Percentiles rank a stretch among this genome's conserved stretches.
phyloP scores from a whole-genome alignment of 2,329 filamentous ascomycete genomes.

The Cryphonectria radicalis region DNA sequence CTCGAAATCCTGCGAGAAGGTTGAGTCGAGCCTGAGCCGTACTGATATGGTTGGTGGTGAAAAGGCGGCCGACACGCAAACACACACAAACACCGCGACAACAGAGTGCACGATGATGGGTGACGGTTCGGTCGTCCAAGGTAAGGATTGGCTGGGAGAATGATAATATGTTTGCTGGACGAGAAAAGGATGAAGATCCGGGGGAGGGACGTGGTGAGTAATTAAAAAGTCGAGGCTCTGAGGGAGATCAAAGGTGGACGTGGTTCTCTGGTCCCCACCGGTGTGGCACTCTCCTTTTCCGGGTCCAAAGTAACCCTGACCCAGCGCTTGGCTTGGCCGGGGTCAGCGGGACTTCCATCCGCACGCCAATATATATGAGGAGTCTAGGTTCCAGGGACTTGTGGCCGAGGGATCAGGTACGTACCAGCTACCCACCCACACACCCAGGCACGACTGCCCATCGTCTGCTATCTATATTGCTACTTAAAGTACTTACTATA shows the following conservation, averaged over 20 bases:
- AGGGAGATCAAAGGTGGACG: conserved; percentile 13
- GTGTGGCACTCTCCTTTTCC: conserved; percentile 15
- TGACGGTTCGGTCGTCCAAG: conserved; percentile 4
- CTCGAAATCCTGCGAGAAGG: conserved; percentile 15
- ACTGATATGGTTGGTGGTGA: neutral
- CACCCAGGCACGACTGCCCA: neutral
- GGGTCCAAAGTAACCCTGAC: neutral
- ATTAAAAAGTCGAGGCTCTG: neutral
- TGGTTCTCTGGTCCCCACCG: neutral
- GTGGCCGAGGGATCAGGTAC: neutral
- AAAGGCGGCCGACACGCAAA: neutral
- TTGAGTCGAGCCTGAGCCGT: conserved; percentile 2
- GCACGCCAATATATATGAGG: conserved; percentile 10
- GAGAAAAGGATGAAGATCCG: neutral
- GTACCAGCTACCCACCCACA: neutral
- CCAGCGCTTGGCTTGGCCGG: neutral
- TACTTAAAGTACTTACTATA: neutral
- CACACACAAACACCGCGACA: neutral
- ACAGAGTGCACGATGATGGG: neutral
- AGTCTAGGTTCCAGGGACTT: conserved; percentile 2
- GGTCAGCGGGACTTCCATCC: neutral
- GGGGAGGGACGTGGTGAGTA: conserved; percentile 10
- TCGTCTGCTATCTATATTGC: neutral
- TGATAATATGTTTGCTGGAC: conserved; percentile 4
- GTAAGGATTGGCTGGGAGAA: conserved; percentile 2